Conservation (phyloP, 2,329 filamentous ascomycete species). For the Allantophomopsis cytisporea region DNA sequence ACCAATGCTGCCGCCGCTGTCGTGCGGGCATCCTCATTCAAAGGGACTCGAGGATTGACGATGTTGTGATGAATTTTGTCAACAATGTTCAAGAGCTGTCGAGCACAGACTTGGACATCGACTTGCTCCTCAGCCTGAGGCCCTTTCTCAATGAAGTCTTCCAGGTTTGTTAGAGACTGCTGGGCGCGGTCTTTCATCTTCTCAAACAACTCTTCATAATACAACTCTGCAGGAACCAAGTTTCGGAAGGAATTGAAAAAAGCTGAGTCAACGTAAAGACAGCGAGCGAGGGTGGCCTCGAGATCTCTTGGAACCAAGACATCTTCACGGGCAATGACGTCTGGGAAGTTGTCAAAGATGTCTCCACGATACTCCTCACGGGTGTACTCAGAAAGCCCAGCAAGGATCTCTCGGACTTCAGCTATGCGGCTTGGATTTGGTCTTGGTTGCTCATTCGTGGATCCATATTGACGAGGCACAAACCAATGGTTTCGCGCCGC, state of each 20-base stretch:
- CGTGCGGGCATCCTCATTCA: background rate
- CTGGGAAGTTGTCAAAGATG: conserved; percentile 1
- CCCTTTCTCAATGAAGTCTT: background rate
- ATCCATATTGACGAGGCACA: background rate
- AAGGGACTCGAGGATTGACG: background rate
- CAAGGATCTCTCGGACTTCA: conserved; percentile 2
- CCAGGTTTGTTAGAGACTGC: background rate
- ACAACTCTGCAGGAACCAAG: background rate
- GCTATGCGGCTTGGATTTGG: background rate
- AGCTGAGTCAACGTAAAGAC: background rate
- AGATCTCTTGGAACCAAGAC: background rate
- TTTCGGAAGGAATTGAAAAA: conserved; percentile 1
- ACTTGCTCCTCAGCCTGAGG: background rate
- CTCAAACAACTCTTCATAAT: background rate
- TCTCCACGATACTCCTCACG: conserved; percentile 1
- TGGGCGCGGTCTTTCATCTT: background rate
- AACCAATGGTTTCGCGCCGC: conserved; percentile 1
- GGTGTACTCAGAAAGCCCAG: background rate
- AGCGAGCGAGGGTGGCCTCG: background rate
- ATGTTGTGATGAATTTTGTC: background rate
- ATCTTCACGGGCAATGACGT: background rate
- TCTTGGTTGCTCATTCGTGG: background rate
- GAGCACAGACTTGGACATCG: conserved; percentile 1
- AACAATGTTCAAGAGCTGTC: background rate
- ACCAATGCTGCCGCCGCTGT: background rate